Conservation (phyloP, 352 stramenopile species). For the Phytophthora sojae region DNA sequence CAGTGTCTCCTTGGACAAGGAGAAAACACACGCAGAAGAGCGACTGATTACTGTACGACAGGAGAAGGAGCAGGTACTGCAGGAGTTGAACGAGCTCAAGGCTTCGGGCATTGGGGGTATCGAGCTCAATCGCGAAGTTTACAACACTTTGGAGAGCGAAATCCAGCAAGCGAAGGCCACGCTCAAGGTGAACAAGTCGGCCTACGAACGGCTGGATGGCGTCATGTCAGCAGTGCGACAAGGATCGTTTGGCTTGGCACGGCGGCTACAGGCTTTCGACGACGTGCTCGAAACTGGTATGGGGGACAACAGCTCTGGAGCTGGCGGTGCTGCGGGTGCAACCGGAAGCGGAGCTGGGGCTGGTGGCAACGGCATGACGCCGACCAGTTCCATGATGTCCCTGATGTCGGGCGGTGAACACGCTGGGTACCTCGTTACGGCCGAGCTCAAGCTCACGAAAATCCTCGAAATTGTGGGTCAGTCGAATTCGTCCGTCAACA, state of each 20-base stretch:
- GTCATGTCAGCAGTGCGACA: constrained; percentile 79
- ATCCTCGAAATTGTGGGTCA: constrained; percentile 83
- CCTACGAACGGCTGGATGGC: constrained; percentile 75
- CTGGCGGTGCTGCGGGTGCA: constrained; percentile 1
- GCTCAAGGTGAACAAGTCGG: constrained; percentile 82
- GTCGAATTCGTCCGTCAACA: constrained; percentile 64
- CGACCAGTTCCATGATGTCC: constrained; percentile 38
- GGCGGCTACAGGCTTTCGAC: constrained; percentile 76
- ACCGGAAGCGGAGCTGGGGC: constrained; percentile 8
- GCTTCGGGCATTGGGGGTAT: constrained; percentile 78
- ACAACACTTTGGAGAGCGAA: constrained; percentile 79
- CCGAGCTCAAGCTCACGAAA: constrained; percentile 81
- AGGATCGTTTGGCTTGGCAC: constrained; percentile 73
- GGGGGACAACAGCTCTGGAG: constrained; percentile 18
- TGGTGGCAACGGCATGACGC: constrained; percentile 14
- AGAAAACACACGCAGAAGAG: constrained; percentile 73
- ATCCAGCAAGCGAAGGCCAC: constrained; percentile 77
- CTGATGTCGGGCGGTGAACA: constrained; percentile 55
- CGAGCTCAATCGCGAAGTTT: constrained; percentile 83
- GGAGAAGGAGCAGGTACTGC: constrained; percentile 70
- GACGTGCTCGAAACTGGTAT: constrained; percentile 58
- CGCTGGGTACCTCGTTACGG: constrained; percentile 60
- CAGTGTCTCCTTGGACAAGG: constrained; percentile 71
- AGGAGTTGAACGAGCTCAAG: constrained; percentile 82
- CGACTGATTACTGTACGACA: constrained; percentile 57